These are phyloP conservation scores for Eremochloa ophiuroides DNA, from an alignment of 176 grass and related monocot species.

Conservation along the genomic window DNA sequence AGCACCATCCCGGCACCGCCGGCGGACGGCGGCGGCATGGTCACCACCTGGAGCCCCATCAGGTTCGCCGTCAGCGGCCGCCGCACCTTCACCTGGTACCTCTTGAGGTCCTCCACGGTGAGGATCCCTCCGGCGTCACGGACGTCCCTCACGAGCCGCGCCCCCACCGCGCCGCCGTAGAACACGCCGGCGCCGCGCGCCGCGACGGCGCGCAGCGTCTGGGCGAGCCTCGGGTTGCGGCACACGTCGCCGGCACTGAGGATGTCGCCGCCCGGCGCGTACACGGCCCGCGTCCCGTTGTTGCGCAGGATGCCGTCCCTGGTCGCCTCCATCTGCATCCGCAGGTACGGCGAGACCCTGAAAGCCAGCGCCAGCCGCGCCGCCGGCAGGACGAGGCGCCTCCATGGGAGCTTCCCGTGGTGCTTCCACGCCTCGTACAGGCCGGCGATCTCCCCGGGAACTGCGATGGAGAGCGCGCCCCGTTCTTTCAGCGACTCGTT, in stretches of 20 bases:
- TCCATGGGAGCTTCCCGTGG: slow-evolving; percentile 88
- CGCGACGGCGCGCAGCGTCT: slow-evolving; percentile 49
- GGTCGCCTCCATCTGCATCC: slow-evolving; percentile 65
- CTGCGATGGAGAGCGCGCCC: slow-evolving; percentile 70
- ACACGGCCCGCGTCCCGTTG: slow-evolving; percentile 45
- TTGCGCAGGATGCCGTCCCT: slow-evolving; percentile 54
- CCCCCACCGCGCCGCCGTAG: slow-evolving; percentile 54
- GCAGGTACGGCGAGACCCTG: slow-evolving; percentile 70
- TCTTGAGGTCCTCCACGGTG: slow-evolving; percentile 55
- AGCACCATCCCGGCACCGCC: slow-evolving; percentile 84
- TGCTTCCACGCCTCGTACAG: slow-evolving; percentile 70
- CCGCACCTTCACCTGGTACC: slow-evolving; percentile 63
- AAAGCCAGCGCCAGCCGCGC: slow-evolving; percentile 62
- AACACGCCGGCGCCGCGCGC: slow-evolving; percentile 49
- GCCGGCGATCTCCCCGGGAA: slow-evolving; percentile 69
- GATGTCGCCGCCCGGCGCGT: slow-evolving; percentile 51
- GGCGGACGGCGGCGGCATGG: slow-evolving; percentile 83
- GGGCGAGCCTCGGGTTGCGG: slow-evolving; percentile 48
- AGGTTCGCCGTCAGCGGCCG: slow-evolving; percentile 41
- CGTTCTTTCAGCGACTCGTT: slow-evolving; percentile 54
- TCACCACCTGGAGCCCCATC: slow-evolving; percentile 61
- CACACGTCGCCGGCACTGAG: slow-evolving; percentile 60
- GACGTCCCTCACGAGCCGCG: slow-evolving; percentile 51
- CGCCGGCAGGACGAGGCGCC: slow-evolving; percentile 50
- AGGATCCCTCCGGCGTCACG: slow-evolving; percentile 60